Evolutionary conservation across 805 yeast species (phyloP).

Genomic region (Hanseniaspora thailandica): DNA sequence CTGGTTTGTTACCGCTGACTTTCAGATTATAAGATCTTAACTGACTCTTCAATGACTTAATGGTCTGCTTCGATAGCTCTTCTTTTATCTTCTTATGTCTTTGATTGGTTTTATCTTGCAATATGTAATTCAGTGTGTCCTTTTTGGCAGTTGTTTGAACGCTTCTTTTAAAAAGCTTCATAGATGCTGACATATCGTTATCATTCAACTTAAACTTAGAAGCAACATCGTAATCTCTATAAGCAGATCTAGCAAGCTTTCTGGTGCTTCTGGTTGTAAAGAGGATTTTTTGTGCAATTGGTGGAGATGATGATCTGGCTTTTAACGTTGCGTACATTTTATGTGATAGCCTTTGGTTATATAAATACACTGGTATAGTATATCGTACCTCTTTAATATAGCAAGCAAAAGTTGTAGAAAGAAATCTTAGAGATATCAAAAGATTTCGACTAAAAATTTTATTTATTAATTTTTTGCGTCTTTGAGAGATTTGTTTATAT

Average conservation of each 20-base stretch:
- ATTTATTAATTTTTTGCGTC: not conserved
- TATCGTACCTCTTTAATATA: too few relatives aligned
- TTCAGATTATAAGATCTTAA: conserved; percentile 50
- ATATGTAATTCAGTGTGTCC: not conserved
- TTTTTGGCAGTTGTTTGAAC: conserved; percentile 6
- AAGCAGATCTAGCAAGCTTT: not conserved
- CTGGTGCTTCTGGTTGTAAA: not conserved
- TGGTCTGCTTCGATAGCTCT: conserved; percentile 32
- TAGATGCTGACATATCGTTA: not conserved
- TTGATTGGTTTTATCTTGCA: not conserved
- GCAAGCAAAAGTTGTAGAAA: too few relatives aligned
- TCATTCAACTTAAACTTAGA: not conserved
- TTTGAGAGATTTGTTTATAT: not conserved
- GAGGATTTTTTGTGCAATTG: not conserved
- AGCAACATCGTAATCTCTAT: not conserved
- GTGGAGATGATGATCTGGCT: not conserved
- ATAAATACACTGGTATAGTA: not conserved
- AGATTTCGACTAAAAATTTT: not conserved
- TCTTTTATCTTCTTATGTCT: not conserved
- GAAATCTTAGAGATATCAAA: too few relatives aligned
- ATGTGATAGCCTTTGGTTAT: not conserved
- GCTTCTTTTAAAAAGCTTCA: not conserved
- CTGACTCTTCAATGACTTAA: conserved; percentile 45
- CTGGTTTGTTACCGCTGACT: conserved; percentile 51
- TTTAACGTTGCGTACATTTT: not conserved